Evolutionary conservation across 2,329 filamentous ascomycete genomes (phyloP).

Genomic region (Cadophora sp.): DNA sequence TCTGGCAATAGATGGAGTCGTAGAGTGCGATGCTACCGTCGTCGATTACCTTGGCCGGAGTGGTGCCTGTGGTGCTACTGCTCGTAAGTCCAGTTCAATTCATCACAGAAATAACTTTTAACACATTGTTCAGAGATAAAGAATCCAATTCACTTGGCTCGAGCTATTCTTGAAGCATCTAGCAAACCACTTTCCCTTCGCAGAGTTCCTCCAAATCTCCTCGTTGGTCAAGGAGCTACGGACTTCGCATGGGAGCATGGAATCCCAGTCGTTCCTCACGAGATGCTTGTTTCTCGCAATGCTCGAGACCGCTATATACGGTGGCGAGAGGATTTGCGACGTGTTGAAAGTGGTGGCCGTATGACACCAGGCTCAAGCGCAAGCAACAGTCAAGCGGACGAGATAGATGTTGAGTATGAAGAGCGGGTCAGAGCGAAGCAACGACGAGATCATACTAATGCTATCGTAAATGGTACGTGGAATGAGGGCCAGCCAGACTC

Average conservation of each 20-base stretch:
- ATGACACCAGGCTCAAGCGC: constrained; percentile 39
- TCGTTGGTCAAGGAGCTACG: constrained; percentile 84
- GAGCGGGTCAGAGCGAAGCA: constrained; percentile 42
- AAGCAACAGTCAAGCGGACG: constrained; percentile 39
- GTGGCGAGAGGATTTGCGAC: constrained; percentile 78
- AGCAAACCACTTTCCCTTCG: constrained; percentile 80
- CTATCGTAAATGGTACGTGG: constrained; percentile 64
- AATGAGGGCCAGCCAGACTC: constrained; percentile 70
- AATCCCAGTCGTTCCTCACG: constrained; percentile 75
- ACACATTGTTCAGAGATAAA: constrained; percentile 71
- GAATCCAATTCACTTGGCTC: constrained; percentile 89
- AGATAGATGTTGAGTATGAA: constrained; percentile 41
- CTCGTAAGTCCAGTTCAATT: constrained; percentile 66
- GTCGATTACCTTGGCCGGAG: constrained; percentile 91
- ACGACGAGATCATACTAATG: constrained; percentile 57
- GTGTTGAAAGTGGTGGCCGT: constrained; percentile 59
- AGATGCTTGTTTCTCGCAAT: constrained; percentile 79
- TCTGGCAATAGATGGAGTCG: constrained; percentile 84
- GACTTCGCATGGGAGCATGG: constrained; percentile 85
- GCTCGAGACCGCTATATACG: constrained; percentile 79
- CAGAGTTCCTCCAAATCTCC: constrained; percentile 89
- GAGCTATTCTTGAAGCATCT: constrained; percentile 80
- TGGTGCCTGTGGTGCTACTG: constrained; percentile 89
- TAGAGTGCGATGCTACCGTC: constrained; percentile 94
- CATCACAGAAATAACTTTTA: neutral